A percentile compares a stretch with the other conserved stretches of the same genome.
Conservation (phyloP, 2,329 filamentous ascomycete species). For the Penicillium frequentans region DNA sequence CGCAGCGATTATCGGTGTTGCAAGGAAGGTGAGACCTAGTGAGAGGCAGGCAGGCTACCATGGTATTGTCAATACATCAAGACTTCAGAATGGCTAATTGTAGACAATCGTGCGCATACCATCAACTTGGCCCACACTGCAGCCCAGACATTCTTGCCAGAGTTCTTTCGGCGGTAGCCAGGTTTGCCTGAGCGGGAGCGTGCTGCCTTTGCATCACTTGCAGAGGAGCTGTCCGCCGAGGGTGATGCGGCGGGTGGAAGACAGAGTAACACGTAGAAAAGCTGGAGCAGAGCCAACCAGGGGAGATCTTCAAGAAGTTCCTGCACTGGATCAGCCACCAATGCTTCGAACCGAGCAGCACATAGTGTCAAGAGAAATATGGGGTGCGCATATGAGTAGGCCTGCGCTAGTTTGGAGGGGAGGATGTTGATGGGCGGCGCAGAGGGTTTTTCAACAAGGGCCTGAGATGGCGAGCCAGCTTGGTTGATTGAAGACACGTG, state of each 20-base stretch:
- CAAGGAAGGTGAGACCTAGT: constrained; percentile 56
- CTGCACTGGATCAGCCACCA: constrained; percentile 69
- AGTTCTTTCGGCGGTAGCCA: constrained; percentile 23
- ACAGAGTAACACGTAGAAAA: constrained; percentile 58
- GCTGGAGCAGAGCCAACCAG: constrained; percentile 64
- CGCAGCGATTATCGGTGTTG: constrained; percentile 58
- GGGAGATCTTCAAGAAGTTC: constrained; percentile 63
- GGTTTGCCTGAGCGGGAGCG: constrained; percentile 22
- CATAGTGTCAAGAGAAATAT: constrained; percentile 65
- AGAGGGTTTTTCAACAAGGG: constrained; percentile 25
- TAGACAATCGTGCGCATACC: constrained; percentile 17
- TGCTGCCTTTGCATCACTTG: constrained; percentile 7
- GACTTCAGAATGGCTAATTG: neutral
- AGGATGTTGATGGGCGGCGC: constrained; percentile 49
- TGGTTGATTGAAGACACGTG: constrained; percentile 6
- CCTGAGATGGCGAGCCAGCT: constrained; percentile 7
- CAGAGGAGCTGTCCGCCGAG: constrained; percentile 6
- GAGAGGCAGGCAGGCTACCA: constrained; percentile 70
- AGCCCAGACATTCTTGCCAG: constrained; percentile 16
- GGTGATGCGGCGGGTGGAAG: constrained; percentile 53
- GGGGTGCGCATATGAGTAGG: constrained; percentile 68
- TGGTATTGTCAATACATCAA: neutral
- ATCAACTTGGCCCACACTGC: constrained; percentile 25
- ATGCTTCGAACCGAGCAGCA: constrained; percentile 60
- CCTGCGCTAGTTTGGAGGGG: constrained; percentile 48